A percentile compares a stretch with the other conserved stretches of the same genome.
Evolutionary conservation across 352 stramenopile genomes (phyloP).

Genomic region (Discostella stelligera): DNA sequence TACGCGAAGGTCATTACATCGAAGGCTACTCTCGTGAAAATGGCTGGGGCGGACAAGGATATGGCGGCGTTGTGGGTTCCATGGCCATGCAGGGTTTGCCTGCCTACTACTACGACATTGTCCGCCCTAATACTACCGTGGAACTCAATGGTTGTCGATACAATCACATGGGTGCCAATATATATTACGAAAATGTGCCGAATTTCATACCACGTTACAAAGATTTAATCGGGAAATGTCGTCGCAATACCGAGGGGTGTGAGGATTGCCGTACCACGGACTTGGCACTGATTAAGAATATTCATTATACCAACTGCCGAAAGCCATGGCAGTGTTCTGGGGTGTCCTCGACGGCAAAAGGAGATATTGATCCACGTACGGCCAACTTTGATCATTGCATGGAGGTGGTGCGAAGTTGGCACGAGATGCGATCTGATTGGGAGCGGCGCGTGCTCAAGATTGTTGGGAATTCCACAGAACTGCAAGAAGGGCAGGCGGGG

Average conservation of each 20-base stretch:
- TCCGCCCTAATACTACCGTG: slow-evolving; percentile 55
- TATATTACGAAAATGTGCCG: slow-evolving; percentile 48
- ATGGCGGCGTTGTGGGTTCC: slow-evolving; percentile 75
- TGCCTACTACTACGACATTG: slow-evolving; percentile 80
- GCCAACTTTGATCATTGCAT: slow-evolving; percentile 65
- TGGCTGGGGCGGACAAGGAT: slow-evolving; percentile 72
- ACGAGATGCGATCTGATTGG: slow-evolving; percentile 59
- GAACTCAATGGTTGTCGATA: slow-evolving; percentile 66
- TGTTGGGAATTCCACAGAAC: slow-evolving; percentile 22
- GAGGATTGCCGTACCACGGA: slow-evolving; percentile 67
- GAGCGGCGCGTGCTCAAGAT: slow-evolving; percentile 43
- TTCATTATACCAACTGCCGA: slow-evolving; percentile 72
- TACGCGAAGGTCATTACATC: slow-evolving; percentile 75
- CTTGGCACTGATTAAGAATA: slow-evolving; percentile 54
- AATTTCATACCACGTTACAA: slow-evolving; percentile 50
- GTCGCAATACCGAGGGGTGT: slow-evolving; percentile 35
- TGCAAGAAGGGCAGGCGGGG: slow-evolving; percentile 36
- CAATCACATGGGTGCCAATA: slow-evolving; percentile 71
- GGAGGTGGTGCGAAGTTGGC: slow-evolving; percentile 54
- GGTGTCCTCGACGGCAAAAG: slow-evolving; percentile 14
- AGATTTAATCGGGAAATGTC: slow-evolving; percentile 51
- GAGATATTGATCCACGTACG: slow-evolving; percentile 36
- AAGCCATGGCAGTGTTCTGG: slow-evolving; percentile 66
- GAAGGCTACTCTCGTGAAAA: slow-evolving; percentile 46
- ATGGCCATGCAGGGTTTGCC: slow-evolving; percentile 82